phyloP scores from a whole-genome alignment of 2,329 filamentous ascomycete genomes.

The Talaromyces sp. region DNA sequence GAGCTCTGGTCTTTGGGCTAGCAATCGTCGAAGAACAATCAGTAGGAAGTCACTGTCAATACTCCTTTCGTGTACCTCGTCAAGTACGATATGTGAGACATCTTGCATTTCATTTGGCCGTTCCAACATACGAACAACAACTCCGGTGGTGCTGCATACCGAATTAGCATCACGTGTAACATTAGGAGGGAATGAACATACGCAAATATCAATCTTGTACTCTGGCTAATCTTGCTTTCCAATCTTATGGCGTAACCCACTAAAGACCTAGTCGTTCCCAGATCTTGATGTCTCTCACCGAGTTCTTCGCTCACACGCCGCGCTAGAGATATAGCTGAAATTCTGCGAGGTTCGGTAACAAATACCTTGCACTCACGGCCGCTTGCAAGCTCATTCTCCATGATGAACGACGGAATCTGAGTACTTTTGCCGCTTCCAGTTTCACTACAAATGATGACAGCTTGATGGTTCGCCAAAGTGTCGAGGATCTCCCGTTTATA shows the following conservation, averaged over 20 bases:
- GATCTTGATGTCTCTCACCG: conserved; percentile 73
- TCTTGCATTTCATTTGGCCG: conserved; percentile 78
- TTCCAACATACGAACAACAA: conserved; percentile 97
- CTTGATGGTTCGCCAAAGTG: conserved; percentile 72
- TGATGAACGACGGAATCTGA: conserved; percentile 87
- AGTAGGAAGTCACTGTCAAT: conserved; percentile 96
- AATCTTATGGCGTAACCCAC: conserved; percentile 92
- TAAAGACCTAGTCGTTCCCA: conserved; percentile 77
- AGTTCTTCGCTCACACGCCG: conserved; percentile 91
- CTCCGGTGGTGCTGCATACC: conserved; percentile 56
- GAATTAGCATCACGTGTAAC: conserved; percentile 14
- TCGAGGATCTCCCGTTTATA: conserved; percentile 74
- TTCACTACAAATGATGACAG: conserved; percentile 92
- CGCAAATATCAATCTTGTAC: conserved; percentile 83
- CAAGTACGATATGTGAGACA: conserved; percentile 90
- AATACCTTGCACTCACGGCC: conserved; percentile 86
- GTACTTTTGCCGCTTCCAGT: conserved; percentile 97
- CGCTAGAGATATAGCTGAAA: conserved; percentile 91
- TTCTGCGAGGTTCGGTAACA: conserved; percentile 90
- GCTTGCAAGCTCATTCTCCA: conserved; percentile 79
- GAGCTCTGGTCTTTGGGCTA: conserved; percentile 70
- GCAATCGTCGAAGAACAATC: conserved; percentile 80
- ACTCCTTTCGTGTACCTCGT: conserved; percentile 92
- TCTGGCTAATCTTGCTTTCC: conserved; percentile 76
- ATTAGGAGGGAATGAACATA: conserved; percentile 43